Evolutionary conservation across 2,329 filamentous ascomycete species (phyloP).

Genomic region (Cercospora sojina): DNA sequence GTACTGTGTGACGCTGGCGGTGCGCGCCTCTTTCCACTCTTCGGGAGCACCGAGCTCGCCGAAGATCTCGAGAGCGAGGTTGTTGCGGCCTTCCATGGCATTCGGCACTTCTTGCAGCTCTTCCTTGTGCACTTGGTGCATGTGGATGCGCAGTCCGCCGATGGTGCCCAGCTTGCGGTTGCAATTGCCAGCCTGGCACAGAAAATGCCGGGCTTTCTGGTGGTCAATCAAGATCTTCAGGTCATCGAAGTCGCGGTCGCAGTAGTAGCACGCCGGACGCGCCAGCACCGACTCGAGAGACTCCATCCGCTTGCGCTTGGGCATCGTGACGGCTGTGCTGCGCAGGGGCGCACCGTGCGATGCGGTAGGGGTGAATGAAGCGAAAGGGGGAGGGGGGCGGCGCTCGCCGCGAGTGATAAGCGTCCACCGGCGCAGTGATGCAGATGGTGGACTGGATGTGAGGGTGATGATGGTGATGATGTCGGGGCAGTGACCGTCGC

Average conservation of each 20-base stretch:
- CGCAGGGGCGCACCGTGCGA: background rate
- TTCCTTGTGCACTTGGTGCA: slow-evolving; percentile 99
- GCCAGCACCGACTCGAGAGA: slow-evolving; percentile 83
- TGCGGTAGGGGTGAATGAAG: background rate
- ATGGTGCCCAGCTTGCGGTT: slow-evolving; percentile 86
- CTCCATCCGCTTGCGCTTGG: slow-evolving; percentile 66
- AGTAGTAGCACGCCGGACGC: slow-evolving; percentile 98
- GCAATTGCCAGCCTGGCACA: slow-evolving; percentile 75
- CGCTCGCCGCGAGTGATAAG: background rate
- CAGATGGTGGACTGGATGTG: background rate
- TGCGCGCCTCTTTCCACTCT: slow-evolving; percentile 77
- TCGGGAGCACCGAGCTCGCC: slow-evolving; percentile 96
- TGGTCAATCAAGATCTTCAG: slow-evolving; percentile 94
- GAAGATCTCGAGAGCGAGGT: slow-evolving; percentile 92
- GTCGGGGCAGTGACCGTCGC: background rate
- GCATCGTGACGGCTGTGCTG: slow-evolving; percentile 3
- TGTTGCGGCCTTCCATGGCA: slow-evolving; percentile 80
- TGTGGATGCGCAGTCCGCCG: slow-evolving; percentile 91
- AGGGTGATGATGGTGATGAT: background rate
- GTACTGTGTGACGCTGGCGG: slow-evolving; percentile 79
- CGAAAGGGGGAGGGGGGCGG: background rate
- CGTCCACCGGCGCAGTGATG: background rate
- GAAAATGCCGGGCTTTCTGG: slow-evolving; percentile 99
- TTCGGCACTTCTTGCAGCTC: slow-evolving; percentile 85
- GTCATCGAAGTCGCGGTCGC: slow-evolving; percentile 98